Percentiles rank a stretch among this genome's conserved stretches.
phyloP scores from a whole-genome alignment of 176 grass and related monocot species.

The Triticum urartu region DNA sequence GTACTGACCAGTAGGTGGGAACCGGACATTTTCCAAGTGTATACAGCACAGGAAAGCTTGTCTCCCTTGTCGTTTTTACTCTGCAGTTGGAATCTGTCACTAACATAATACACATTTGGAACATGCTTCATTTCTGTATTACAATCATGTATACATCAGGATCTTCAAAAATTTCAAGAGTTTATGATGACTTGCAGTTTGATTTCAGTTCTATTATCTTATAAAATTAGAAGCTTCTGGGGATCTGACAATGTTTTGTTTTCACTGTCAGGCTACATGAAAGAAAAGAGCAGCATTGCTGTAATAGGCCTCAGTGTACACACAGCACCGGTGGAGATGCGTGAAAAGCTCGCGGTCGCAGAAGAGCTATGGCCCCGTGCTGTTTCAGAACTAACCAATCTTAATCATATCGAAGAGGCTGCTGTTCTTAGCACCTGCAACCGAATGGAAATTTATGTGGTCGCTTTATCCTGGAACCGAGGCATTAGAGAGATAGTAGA shows the following conservation, averaged over 20 bases:
- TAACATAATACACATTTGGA: not conserved
- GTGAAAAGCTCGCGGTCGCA: conserved; percentile 90
- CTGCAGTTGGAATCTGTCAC: not conserved
- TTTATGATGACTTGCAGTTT: not conserved
- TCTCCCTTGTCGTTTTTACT: not conserved
- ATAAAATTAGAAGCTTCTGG: not conserved
- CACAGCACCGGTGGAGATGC: conserved; percentile 91
- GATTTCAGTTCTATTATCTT: not conserved
- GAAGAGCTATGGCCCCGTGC: conserved; percentile 88
- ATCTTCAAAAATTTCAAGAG: not conserved
- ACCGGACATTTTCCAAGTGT: not conserved
- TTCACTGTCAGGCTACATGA: conserved; percentile 83
- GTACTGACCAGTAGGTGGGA: not conserved
- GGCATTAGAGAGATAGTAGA: conserved; percentile 93
- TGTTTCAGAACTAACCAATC: conserved; percentile 71
- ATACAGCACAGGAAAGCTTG: not conserved
- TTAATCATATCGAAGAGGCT: conserved; percentile 97
- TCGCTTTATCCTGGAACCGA: conserved; percentile 87
- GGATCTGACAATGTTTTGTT: conserved; percentile 25
- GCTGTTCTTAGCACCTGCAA: conserved; percentile 98
- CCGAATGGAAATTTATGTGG: conserved; percentile 94
- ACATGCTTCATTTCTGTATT: not conserved
- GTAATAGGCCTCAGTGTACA: conserved; percentile 90
- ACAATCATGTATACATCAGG: not conserved
- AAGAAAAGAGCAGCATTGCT: conserved; percentile 89